A percentile compares a stretch with the other conserved stretches of the same genome.
These are phyloP conservation scores for Mortierella polycephala DNA, from an alignment of 371 early-diverging fungal species.

Conservation along the genomic window DNA sequence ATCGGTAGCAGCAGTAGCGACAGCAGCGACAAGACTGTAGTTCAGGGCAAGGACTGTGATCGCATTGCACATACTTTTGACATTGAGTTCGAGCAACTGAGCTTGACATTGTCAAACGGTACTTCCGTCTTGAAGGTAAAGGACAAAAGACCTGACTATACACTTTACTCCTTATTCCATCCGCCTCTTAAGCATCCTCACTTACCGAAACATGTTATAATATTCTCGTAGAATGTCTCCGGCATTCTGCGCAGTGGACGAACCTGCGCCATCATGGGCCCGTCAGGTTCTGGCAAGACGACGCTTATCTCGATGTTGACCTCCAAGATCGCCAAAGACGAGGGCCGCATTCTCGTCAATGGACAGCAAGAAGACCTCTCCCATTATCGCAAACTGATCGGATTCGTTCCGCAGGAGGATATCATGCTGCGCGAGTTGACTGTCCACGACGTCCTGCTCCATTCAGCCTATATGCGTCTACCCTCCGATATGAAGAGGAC, in stretches of 20 bases:
- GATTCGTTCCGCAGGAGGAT: constrained; percentile 73
- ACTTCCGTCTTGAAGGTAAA: constrained; percentile 58
- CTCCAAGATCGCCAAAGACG: constrained; percentile 67
- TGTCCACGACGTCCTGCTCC: constrained; percentile 61
- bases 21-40: background rate
- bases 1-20: background rate
- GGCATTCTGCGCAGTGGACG: constrained; percentile 64
- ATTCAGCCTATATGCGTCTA: constrained; percentile 77
- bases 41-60: background rate
- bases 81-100: constrained; percentile 64
- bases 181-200: background rate
- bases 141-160: background rate
- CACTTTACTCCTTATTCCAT: background rate
- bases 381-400: constrained; percentile 73
- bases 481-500: constrained; percentile 55
- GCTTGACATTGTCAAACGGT: constrained; percentile 63
- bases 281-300: constrained; percentile 76
- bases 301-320: constrained; percentile 58
- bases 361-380: constrained; percentile 63
- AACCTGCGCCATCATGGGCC: constrained; percentile 79
- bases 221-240: constrained; percentile 53
- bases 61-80: constrained; percentile 48
- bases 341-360: constrained; percentile 69
- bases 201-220: background rate
- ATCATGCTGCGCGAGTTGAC: constrained; percentile 71